A percentile compares a stretch with the other conserved stretches of the same genome.
These are phyloP conservation scores for Alternaria sp. DNA, from an alignment of 2,329 filamentous ascomycete species.

Conservation along the genomic window DNA sequence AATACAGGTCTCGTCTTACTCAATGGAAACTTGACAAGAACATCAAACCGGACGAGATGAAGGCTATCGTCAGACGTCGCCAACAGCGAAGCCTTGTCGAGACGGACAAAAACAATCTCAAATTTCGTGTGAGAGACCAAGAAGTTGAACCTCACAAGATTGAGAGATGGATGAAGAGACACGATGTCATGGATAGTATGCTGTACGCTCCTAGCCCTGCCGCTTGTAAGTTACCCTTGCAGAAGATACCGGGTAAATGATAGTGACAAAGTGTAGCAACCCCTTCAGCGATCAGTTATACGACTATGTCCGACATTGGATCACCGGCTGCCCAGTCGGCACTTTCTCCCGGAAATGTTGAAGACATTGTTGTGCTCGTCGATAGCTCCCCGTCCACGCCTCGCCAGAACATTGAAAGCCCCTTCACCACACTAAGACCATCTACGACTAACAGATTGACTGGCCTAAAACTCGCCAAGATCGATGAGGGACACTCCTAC, in stretches of 20 bases:
- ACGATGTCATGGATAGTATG: not conserved
- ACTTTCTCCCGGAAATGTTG: too few relatives aligned
- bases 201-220: not conserved
- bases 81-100: conserved; percentile 29
- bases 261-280: not conserved
- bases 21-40: conserved; percentile 29
- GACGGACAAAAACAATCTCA: not conserved
- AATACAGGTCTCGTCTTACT: not conserved
- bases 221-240: too few relatives aligned
- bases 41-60: conserved; percentile 27
- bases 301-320: not conserved
- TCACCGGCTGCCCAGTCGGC: too few relatives aligned
- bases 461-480: too few relatives aligned
- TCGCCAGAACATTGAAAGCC: too few relatives aligned
- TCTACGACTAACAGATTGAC: too few relatives aligned
- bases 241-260: too few relatives aligned
- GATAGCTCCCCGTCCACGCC: too few relatives aligned
- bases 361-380: too few relatives aligned
- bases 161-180: not conserved
- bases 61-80: conserved; percentile 27
- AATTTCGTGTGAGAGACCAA: not conserved
- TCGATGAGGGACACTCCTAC: too few relatives aligned
- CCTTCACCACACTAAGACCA: too few relatives aligned
- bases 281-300: not conserved
- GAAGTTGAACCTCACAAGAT: not conserved